A percentile compares a stretch with the other conserved stretches of the same genome.
Evolutionary conservation across 495 filamentous ascomycete species (phyloP).

Genomic region (Neurospora pannonica): DNA sequence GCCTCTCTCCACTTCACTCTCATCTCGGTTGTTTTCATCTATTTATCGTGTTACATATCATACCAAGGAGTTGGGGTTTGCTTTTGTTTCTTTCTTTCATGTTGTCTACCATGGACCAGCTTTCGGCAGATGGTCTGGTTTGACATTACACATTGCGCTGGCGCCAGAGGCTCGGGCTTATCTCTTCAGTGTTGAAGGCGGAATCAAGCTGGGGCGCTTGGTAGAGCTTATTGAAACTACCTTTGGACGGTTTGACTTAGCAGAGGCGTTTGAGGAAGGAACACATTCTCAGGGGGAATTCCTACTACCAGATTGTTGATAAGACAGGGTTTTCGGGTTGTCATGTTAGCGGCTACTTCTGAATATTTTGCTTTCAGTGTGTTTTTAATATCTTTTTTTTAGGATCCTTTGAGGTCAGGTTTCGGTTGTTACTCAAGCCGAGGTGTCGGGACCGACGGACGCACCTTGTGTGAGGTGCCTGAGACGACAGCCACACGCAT

Average conservation of each 20-base stretch:
- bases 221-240: neutral
- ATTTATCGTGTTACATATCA: neutral
- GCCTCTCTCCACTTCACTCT: neutral
- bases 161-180: neutral
- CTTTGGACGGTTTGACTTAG: neutral
- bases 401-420: neutral
- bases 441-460: no score
- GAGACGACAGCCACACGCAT: no score
- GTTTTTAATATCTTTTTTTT: neutral
- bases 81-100: neutral
- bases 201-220: neutral
- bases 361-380: neutral
- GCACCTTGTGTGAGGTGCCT: no score
- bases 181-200: neutral
- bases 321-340: neutral
- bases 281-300: neutral
- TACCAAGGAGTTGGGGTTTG: conserved; percentile 9
- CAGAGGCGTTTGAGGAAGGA: neutral
- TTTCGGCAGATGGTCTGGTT: neutral
- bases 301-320: neutral
- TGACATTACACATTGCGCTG: neutral
- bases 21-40: neutral
- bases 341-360: neutral
- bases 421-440: neutral
- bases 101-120: neutral